Conservation (phyloP, 208 protist genomes). For the Acanthamoeba quina region DNA sequence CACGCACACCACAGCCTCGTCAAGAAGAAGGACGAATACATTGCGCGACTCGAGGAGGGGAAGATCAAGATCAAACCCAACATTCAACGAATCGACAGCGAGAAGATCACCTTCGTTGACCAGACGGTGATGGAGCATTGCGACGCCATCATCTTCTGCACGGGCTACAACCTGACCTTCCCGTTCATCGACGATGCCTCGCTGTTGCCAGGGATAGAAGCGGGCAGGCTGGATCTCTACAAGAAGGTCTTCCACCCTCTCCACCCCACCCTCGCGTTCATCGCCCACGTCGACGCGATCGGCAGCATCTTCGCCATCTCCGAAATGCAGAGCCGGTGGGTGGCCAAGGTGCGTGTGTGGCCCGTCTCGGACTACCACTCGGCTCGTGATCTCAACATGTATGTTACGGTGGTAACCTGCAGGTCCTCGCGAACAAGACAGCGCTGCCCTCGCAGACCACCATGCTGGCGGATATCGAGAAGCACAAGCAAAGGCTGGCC, state of each 20-base stretch:
- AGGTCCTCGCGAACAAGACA: background rate
- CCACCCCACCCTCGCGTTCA: conserved; percentile 19
- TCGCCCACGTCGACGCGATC: conserved; percentile 14
- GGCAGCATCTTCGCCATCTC: conserved; percentile 13
- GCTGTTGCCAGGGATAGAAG: background rate
- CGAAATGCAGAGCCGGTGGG: conserved; percentile 34
- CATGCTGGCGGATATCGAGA: background rate
- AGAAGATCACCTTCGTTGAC: conserved; percentile 24
- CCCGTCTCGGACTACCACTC: background rate
- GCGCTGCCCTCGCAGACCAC: background rate
- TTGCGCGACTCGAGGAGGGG: background rate
- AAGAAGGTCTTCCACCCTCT: conserved; percentile 29
- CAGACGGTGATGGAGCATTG: background rate
- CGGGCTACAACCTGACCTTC: conserved; percentile 1
- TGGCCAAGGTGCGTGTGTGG: background rate
- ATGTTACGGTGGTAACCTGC: background rate
- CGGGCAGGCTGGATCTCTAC: conserved; percentile 21
- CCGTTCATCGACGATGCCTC: background rate
- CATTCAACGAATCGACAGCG: background rate
- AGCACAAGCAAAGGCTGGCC: background rate
- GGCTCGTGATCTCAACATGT: background rate
- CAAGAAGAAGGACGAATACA: conserved; percentile 7
- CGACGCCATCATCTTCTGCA: conserved; percentile 44
- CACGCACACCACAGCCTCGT: background rate
- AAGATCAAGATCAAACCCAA: conserved; percentile 28